Base-by-base conservation (phyloP, 352 stramenopile genomes). In the Aphanomyces invadans region DNA sequence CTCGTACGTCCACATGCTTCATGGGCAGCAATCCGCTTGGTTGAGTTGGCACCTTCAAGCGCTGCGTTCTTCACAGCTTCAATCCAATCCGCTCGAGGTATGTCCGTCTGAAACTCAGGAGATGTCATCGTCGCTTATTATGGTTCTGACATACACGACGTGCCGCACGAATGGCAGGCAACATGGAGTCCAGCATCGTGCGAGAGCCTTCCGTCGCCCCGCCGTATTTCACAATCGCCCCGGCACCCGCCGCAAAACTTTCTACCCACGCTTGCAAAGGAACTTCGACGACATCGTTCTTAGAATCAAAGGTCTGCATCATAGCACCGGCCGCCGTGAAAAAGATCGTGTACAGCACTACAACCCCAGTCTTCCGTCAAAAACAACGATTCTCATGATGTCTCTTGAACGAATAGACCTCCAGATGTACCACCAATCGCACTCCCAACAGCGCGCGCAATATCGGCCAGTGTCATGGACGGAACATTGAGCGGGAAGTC, bases 111-210 rank as follows among this genome's bases (percentile, higher is more conserved):
- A n/a, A 49, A 55, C 38, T 26, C 76, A 69, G 45, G 33, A 4
- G 70, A 49, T 77, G n/a, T 39, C 12, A 79, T 59, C 42, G 72
- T 70, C 38, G 60, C 57, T 0, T 72, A 62, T 21, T 78, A 69
- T n/a, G 70, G 71, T 3, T 36, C 39, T 0, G 45, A 60, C 3
- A 66, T 64, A 51, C 4, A 29, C 31, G 21, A 75, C 74, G 25
- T 72, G 71, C 42, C 88, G 66, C 38, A 74, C 83, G 21, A 76
- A 75, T 38, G 1, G 92, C 89, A 3, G 96, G 95, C 33, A 98
- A 68, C 9, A 98, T 74, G 11, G 95, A 94, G 78, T 99, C 97
- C 48, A 99, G 70, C 90, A 99, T 98, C 21, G 97, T 99, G 42
- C 97, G 89, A 32, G 90, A 97, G 23, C 96, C 96, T 63, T 94